These are phyloP conservation scores for Termitomyces sp. DNA, from an alignment of 768 basidiomycete genomes.

Conservation along the genomic window DNA sequence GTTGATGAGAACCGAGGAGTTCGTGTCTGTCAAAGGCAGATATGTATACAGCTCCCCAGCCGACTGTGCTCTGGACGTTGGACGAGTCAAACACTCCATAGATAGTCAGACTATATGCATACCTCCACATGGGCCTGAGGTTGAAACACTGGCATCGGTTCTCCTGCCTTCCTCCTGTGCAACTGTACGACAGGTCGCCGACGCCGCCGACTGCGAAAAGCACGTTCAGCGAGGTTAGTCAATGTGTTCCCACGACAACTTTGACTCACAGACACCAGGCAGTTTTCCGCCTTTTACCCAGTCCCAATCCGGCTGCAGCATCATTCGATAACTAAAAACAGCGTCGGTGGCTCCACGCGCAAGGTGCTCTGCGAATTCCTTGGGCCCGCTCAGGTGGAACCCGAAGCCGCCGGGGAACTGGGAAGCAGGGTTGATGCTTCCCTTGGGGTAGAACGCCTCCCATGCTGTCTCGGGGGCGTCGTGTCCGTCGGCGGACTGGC, in stretches of 20 bases:
- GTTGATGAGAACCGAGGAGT: conserved; percentile 33
- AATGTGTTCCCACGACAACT: neutral
- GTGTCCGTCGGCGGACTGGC: neutral
- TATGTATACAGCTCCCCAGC: conserved; percentile 69
- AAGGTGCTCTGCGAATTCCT: conserved; percentile 31
- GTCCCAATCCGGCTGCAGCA: conserved; percentile 57
- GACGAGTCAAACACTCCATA: neutral
- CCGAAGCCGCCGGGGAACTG: conserved; percentile 58
- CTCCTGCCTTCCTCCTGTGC: conserved; percentile 63
- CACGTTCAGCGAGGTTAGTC: neutral
- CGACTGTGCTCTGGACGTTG: conserved; percentile 22
- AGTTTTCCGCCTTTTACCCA: conserved; percentile 76
- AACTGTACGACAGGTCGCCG: conserved; percentile 53
- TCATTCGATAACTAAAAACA: conserved; percentile 59
- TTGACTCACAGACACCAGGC: conserved; percentile 59
- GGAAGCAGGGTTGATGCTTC: conserved; percentile 54
- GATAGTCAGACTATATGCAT: conserved; percentile 2
- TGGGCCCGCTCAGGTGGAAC: conserved; percentile 60
- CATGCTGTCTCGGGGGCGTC: conserved; percentile 35
- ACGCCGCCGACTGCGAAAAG: conserved; percentile 45
- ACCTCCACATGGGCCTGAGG: conserved; percentile 75
- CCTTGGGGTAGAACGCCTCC: conserved; percentile 58
- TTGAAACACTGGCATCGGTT: conserved; percentile 64
- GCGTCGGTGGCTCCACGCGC: conserved; percentile 44
- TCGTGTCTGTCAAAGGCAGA: conserved; percentile 44